A percentile compares a stretch with the other conserved stretches of the same genome.
Evolutionary conservation across 257 asterid genomes (phyloP).

Genomic region (Linderniella brevidens): DNA sequence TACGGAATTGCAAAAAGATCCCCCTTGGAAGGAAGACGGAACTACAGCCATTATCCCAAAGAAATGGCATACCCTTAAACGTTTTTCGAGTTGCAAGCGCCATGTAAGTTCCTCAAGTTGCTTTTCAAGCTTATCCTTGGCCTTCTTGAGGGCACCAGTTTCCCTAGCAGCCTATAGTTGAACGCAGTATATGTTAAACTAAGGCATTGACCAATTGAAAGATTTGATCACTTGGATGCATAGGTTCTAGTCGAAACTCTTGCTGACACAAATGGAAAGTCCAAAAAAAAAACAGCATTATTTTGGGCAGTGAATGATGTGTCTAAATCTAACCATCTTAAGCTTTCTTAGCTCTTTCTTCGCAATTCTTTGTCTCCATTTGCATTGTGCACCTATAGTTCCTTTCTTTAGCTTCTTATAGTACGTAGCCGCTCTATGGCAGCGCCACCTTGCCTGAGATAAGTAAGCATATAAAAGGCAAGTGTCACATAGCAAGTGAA

Average conservation of each 20-base stretch:
- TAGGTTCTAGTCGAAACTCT: too few species aligned
- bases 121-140: slow-evolving; percentile 95
- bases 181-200: slow-evolving; percentile 5
- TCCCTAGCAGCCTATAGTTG: slow-evolving; percentile 86
- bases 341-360: slow-evolving; percentile 73
- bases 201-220: too few species aligned
- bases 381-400: slow-evolving; percentile 60
- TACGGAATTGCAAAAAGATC: background rate
- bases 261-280: too few species aligned
- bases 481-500: slow-evolving; percentile 10
- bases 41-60: background rate
- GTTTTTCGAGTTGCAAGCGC: slow-evolving; percentile 95
- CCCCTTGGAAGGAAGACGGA: background rate
- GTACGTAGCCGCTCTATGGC: slow-evolving; percentile 43
- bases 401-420: slow-evolving; percentile 64
- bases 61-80: slow-evolving; percentile 50
- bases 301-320: slow-evolving; percentile 9
- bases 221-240: too few species aligned
- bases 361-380: slow-evolving; percentile 77
- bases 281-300: too few species aligned
- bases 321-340: slow-evolving; percentile 46
- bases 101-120: slow-evolving; percentile 91
- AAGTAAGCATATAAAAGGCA: slow-evolving; percentile 13
- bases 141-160: slow-evolving; percentile 97
- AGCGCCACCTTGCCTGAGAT: slow-evolving; percentile 74